Base-by-base conservation (phyloP, 805 yeast species). In the Kuraishia capsulata region DNA sequence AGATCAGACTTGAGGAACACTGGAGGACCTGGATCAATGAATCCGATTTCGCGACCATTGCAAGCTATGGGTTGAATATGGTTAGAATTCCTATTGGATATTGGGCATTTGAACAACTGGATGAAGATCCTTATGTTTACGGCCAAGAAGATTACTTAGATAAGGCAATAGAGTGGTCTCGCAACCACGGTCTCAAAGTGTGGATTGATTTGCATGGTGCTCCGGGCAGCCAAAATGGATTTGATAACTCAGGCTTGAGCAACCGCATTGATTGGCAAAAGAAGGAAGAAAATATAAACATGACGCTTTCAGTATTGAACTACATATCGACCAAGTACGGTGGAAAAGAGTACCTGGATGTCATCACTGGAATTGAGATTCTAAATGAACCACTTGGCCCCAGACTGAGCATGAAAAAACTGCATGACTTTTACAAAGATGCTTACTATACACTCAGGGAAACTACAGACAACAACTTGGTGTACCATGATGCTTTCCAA, bases 171-270 rank as follows among this genome's bases (percentile, higher is more conserved):
- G 69, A 54, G 14, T 90, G 96, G 96, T 76, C 85, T 32, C 57
- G 73, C 36, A 62, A 65, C 14, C 52, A 78, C 46, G 71, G 68
- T 30, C 53, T 89, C 45, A 78, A 79, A 53, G 95, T 77, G 19
- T 87, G 96, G 96, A 71, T 89, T 33, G 97, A 90, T 58, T 61
- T 89, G 52, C 97, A 89, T 56, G 97, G 97, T 44, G 95, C 83
- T n/a, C 94, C 96, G 25, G 97, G 96, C 18, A 83, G 95, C 18
- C 97, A 89, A 59, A 89, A 89, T 56, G 97, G 97, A 11, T 90
- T 87, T 53, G 97, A 89, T 60, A 89, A 89, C 65, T 85, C 95
- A 6, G 97, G 97, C 20, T 63, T 74, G 44, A 73, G 95, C 51
- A 96, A 81, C 53, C 30, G 50, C 2, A 53, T 67, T 35, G 58